phyloP scores from a whole-genome alignment of 306 rosid species.

The Clitoria ternatea region DNA sequence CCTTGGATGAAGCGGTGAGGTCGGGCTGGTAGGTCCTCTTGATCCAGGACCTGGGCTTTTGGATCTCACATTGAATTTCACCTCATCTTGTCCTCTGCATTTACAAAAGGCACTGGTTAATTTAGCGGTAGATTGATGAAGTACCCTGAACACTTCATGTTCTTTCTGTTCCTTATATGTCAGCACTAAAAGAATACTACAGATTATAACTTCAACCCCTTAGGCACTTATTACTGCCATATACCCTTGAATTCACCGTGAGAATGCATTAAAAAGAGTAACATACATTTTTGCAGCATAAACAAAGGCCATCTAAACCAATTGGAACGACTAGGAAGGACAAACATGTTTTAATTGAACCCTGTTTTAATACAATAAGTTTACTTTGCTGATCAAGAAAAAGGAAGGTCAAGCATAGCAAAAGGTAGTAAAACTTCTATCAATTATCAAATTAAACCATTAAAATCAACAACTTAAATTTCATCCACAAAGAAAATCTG shows the following conservation, averaged over 20 bases:
- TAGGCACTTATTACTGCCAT: neutral
- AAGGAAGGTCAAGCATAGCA: no score
- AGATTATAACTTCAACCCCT: neutral
- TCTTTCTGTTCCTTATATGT: neutral
- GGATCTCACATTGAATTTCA: constrained; percentile 46
- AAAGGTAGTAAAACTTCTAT: neutral
- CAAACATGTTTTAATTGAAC: no score
- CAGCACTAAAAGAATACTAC: neutral
- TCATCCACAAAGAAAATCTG: neutral
- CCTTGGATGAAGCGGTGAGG: constrained; percentile 81
- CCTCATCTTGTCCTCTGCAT: constrained; percentile 56
- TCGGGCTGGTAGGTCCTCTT: constrained; percentile 84
- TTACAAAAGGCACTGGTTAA: constrained; percentile 28
- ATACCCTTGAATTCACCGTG: neutral
- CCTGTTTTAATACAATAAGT: no score
- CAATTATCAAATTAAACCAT: neutral
- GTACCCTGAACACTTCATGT: constrained; percentile 1
- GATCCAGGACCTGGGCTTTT: constrained; percentile 77
- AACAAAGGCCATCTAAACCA: no score
- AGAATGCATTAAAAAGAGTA: no score
- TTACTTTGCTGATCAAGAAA: no score
- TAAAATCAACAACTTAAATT: constrained; percentile 1
- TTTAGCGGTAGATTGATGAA: constrained; percentile 20
- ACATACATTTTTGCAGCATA: no score
- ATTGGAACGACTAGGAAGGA: no score